phyloP scores from a whole-genome alignment of 2,329 filamentous ascomycete species.

The Neofusicoccum cordaticola region DNA sequence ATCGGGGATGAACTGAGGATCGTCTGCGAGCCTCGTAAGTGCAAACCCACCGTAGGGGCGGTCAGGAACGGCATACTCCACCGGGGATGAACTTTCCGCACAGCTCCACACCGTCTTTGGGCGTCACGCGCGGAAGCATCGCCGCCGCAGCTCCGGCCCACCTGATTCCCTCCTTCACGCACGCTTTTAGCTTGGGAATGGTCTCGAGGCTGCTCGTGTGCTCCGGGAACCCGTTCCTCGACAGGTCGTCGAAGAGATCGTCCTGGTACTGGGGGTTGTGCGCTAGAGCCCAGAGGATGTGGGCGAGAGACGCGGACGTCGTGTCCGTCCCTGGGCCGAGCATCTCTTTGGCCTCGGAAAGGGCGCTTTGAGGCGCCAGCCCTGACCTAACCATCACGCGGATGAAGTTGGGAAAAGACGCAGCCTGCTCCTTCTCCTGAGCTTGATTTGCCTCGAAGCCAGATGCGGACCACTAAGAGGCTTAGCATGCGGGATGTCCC shows the following conservation, averaged over 20 bases:
- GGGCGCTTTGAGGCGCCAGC: background rate
- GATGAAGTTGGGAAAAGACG: background rate
- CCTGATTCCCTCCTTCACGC: background rate
- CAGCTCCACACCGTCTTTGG: background rate
- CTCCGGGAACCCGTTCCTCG: background rate
- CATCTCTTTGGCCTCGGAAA: conserved; percentile 1
- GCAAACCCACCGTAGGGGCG: background rate
- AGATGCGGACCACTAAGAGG: background rate
- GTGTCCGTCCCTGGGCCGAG: background rate
- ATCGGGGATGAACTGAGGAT: conserved; percentile 2
- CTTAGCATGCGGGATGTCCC: background rate
- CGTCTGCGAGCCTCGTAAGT: background rate
- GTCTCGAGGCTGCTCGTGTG: background rate
- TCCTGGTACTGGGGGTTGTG: background rate
- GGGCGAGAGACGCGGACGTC: background rate
- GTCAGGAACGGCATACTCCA: background rate
- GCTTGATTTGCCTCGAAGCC: background rate
- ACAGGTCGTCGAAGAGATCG: background rate
- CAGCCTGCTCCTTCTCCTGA: background rate
- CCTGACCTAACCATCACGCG: background rate
- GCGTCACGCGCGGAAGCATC: background rate
- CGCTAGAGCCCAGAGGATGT: background rate
- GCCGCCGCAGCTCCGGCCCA: conserved; percentile 1
- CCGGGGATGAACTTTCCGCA: background rate
- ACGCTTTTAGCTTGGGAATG: background rate